Base-by-base conservation (phyloP, 2,329 filamentous ascomycete genomes). In the Geosmithia morbida region DNA sequence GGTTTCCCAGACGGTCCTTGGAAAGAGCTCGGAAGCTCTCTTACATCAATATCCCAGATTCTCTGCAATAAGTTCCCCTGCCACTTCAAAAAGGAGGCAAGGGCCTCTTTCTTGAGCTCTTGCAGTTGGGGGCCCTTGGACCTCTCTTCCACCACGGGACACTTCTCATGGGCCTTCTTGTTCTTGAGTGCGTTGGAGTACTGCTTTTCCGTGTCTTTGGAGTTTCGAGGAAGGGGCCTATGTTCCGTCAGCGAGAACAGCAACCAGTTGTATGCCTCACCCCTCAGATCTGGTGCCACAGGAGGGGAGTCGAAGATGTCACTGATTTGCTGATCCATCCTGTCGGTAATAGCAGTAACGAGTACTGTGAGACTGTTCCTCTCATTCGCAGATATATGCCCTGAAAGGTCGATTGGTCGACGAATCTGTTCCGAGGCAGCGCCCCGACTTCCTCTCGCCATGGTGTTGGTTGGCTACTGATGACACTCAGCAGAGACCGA, bases 71-170 rank as follows among this genome's bases (percentile, higher is more conserved):
- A 76, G 13, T 71, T 69, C 6, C 78, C 72, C 55, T 86, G 77
- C 90, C 90, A 97, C 52, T 87, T 83, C 49, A 84, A 79, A 59
- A 90, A 94, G 58, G 83, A 80, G 7, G 72, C 66, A 5, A 94
- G 60, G 2, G 81, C 74, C 47, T 83, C 80, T 51, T 75, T 79
- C 66, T 81, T 88, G 55, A 88, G 64, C 55, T 86, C 81, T 49
- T 72, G 66, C 51, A 83, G 71, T 49, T 70, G 63, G 4, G 67
- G 62, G 33, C 62, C 66, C 48, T 69, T 65, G 19, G 59, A 52
- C 39, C 60, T 58, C 16, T 61, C 51, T 42, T 61, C 60, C 37
- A 63, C 57, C 37, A 63, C 61, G 17, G 60, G 55, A 20, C 57
- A 51, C 20, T 57, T 55, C n/a, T 57, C 50, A 42, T 59, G 55